These are phyloP conservation scores for Elsinoe australis DNA, from an alignment of 2,329 filamentous ascomycete species.

Conservation along the genomic window DNA sequence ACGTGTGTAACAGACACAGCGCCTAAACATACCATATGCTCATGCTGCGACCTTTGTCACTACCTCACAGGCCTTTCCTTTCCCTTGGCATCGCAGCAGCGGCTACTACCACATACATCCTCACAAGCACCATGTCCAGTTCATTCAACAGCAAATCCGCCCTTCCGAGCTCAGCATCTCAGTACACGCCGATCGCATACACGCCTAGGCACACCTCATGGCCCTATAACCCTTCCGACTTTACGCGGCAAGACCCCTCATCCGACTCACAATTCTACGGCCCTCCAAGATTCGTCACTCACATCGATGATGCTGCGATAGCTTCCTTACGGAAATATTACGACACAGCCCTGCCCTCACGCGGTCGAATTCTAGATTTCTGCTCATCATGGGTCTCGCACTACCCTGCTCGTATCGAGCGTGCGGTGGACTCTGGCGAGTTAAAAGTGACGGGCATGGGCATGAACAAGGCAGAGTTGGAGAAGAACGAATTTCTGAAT, in stretches of 20 bases:
- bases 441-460: conserved; percentile 42
- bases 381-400: conserved; percentile 46
- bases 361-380: conserved; percentile 42
- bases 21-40: too few species aligned
- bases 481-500: conserved; percentile 35
- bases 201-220: conserved; percentile 28
- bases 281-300: conserved; percentile 44
- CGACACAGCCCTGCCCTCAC: conserved; percentile 34
- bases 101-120: conserved; percentile 5
- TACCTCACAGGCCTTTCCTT: conserved; percentile 9
- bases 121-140: not conserved
- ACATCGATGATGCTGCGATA: conserved; percentile 47
- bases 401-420: conserved; percentile 33
- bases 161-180: not conserved
- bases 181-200: conserved; percentile 22
- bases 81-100: conserved; percentile 12
- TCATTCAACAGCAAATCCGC: not conserved
- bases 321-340: conserved; percentile 41
- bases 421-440: conserved; percentile 28
- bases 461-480: conserved; percentile 42
- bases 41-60: conserved; percentile 2
- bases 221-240: conserved; percentile 34
- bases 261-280: conserved; percentile 35
- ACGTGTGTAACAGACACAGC: too few species aligned
- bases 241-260: conserved; percentile 34